Evolutionary conservation across 352 stramenopile species (phyloP), one percentile per base, ranked within the genome.

Genomic region (Elongisporangium senticosum): DNA sequence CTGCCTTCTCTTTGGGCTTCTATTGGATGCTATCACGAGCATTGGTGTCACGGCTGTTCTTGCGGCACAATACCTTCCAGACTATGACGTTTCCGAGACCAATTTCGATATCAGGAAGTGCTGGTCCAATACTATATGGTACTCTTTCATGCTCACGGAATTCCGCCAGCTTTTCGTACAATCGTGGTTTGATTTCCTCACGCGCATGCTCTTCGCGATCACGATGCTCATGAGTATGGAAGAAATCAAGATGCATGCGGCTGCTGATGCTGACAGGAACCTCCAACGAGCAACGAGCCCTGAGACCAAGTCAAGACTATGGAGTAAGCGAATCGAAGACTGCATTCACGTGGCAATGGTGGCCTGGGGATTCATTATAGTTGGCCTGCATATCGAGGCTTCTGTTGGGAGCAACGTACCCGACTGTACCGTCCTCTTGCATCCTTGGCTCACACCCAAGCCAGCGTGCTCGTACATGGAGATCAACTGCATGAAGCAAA

Each of bases 171-270:
- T 77, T 11, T 43, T 79, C 2, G 52, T 77, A 2, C 33, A 55
- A 11, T 77, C 65, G 1, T 71, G 69, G 56, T 51, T 39, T 2
- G 66, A 79, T 55, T 61, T 68, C 22, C 28, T 64, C 0, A 72
- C 59, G 1, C 63, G 54, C 8, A 65, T 64, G 52, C 28, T 76
- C 2, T 65, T 79, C 55, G 65, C 61, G 8, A 19, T 75, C 3
- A 68, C 62, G 13, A 70, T 74, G 51, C 58, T 79, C 21, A 66
- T 57, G 20, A 70, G 61, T 11, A 69, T 76, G 21, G 73, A 64
- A 17, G 33, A 43, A 14, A 10, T 43, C 33, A 43, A 43, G 11
- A 43, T 43, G 33, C 33, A 43, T 10, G 33, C 28, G 6, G 28
- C 10, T 39, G 28, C 26, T 7, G 26, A 2, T 37, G 5, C 26